These are phyloP conservation scores for Hyphopichia homilentoma DNA, from an alignment of 805 yeast species.

Conservation along the genomic window DNA sequence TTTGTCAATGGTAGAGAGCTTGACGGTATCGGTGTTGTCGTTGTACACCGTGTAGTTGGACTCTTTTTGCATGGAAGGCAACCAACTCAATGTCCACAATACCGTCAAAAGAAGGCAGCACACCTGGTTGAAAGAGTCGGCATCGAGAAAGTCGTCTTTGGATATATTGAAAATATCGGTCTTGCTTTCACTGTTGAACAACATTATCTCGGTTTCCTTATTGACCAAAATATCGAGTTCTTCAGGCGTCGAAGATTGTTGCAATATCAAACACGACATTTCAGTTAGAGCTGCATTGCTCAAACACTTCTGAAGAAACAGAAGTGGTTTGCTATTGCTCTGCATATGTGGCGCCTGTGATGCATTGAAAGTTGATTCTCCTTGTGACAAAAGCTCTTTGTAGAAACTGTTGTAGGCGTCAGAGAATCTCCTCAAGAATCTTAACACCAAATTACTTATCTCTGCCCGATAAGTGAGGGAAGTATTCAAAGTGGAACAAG, in stretches of 20 bases:
- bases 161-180: slow-evolving; percentile 27
- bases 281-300: slow-evolving; percentile 25
- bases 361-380: slow-evolving; percentile 10
- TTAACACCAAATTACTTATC: slow-evolving; percentile 37
- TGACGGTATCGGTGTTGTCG: slow-evolving; percentile 11
- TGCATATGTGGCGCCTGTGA: background rate
- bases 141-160: slow-evolving; percentile 53
- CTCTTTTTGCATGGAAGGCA: slow-evolving; percentile 50
- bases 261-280: slow-evolving; percentile 11
- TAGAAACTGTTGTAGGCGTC: slow-evolving; percentile 30
- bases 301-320: slow-evolving; percentile 32
- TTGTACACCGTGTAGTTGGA: slow-evolving; percentile 23
- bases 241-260: slow-evolving; percentile 11
- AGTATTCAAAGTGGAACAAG: slow-evolving; percentile 56
- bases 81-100: slow-evolving; percentile 57
- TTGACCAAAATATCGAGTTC: slow-evolving; percentile 10
- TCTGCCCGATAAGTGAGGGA: slow-evolving; percentile 49
- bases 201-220: slow-evolving; percentile 26
- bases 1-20: slow-evolving; percentile 25
- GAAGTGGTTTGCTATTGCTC: slow-evolving; percentile 14
- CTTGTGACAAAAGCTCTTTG: slow-evolving; percentile 32
- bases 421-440: slow-evolving; percentile 33
- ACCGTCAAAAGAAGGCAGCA: slow-evolving; percentile 52
- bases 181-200: slow-evolving; percentile 12
- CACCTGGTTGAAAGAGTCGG: slow-evolving; percentile 47